Evolutionary conservation across 2,329 filamentous ascomycete genomes (phyloP), one percentile per base, ranked within the genome.

Genomic region (Madurella mycetomatis): DNA sequence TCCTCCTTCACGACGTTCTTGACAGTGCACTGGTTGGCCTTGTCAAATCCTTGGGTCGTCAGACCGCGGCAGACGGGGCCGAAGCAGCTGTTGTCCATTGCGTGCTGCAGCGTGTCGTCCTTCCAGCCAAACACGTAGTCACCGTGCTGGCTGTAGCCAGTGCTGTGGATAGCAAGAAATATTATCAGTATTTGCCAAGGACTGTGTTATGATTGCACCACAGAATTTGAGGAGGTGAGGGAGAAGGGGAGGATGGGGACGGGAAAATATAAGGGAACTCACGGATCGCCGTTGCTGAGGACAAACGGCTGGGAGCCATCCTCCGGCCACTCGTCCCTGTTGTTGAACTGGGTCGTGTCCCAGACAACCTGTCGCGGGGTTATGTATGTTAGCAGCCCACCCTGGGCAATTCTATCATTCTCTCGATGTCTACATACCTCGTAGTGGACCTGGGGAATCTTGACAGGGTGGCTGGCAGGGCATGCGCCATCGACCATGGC

Each of bases 91-190:
- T 56, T 61, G 43, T 68, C 62, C 65, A 68, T 67, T 55, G 65
- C 66, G 37, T 62, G 60, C 56, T 69, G 66, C 17, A 68, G 64
- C 7, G 61, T 56, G 49, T 69, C 63, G 11, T 65, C 67, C 64
- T 68, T 65, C 66, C 66, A 69, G 17, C 67, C 67, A 42, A 69
- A 69, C 37, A 69, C 59, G 56, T 69, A 69, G 49, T 69, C 66
- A 47, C 64, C 67, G 59, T 69, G 66, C 44, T 67, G 67, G 9
- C 62, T 65, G 51, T 65, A 67, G 8, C 66, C 66, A 7, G 62
- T 67, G 11, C 53, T 59, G 41, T 40, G 40, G 9, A 42, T 40
- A 34, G 13, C n/a, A 18, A 45, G 41, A 5, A 42, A 9, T 13
- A 15, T 16, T 32, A 37, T 18, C 25, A 41, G 7, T 37, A 11